phyloP scores from a whole-genome alignment of 352 stramenopile genomes.

The Pythium aphanidermatum region DNA sequence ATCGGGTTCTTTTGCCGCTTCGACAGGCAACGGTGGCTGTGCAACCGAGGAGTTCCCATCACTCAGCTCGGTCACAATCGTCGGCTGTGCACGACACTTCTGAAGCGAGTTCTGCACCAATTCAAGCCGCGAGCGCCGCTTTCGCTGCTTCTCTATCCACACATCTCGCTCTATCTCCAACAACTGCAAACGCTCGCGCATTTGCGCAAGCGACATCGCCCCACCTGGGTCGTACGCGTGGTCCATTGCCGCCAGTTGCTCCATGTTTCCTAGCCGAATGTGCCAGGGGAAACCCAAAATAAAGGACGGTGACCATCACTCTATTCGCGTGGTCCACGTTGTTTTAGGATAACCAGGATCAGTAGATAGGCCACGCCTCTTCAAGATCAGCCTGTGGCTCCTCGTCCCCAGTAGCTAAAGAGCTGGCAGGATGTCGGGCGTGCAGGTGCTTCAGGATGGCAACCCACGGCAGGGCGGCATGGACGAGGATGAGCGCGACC shows the following conservation, averaged over 20 bases:
- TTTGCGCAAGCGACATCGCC: constrained; percentile 6
- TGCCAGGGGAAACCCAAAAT: too few species aligned
- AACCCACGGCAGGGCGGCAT: constrained; percentile 76
- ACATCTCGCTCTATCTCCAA: constrained; percentile 7
- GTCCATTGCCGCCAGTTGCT: too few species aligned
- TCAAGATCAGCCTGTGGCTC: too few species aligned
- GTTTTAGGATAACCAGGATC: too few species aligned
- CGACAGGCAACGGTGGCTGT: too few species aligned
- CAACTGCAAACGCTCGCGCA: constrained; percentile 8
- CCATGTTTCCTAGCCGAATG: too few species aligned
- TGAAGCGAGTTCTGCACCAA: background rate
- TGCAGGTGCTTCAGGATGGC: constrained; percentile 65
- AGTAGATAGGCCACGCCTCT: too few species aligned
- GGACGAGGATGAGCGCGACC: constrained; percentile 68
- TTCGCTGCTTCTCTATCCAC: constrained; percentile 5
- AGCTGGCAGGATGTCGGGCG: constrained; percentile 67
- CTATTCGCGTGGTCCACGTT: too few species aligned
- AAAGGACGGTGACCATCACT: too few species aligned
- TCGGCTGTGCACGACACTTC: background rate
- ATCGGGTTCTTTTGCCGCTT: too few species aligned
- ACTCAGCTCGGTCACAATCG: background rate
- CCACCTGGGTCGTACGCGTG: too few species aligned
- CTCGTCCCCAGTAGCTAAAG: too few species aligned
- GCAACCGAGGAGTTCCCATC: background rate
- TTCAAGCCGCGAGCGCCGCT: background rate